These are phyloP conservation scores for Celoporthe dispersa DNA, from an alignment of 2,329 filamentous ascomycete genomes.

Conservation along the genomic window DNA sequence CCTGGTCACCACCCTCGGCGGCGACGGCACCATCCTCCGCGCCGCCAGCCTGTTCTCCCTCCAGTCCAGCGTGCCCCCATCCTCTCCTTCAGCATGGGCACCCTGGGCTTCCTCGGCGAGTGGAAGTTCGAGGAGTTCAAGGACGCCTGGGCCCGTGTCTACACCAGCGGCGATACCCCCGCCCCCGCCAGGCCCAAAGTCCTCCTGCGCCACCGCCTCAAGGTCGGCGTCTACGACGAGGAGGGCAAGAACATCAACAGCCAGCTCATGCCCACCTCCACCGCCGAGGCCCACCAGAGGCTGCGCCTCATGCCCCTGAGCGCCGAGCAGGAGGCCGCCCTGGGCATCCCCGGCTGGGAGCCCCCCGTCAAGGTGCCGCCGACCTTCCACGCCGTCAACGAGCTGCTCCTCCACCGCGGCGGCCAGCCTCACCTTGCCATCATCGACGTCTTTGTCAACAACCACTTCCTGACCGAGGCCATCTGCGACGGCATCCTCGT, in stretches of 20 bases:
- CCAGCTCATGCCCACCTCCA: constrained; percentile 53
- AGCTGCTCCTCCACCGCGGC: constrained; percentile 91
- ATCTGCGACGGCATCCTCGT: constrained; percentile 95
- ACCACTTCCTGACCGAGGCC: constrained; percentile 87
- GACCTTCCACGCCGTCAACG: constrained; percentile 80
- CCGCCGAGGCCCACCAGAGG: constrained; percentile 46
- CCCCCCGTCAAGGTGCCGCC: constrained; percentile 37
- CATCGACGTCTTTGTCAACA: constrained; percentile 88
- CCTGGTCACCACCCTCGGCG: constrained; percentile 85
- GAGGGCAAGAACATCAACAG: constrained; percentile 65
- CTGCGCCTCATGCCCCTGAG: constrained; percentile 36
- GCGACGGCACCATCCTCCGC: constrained; percentile 88
- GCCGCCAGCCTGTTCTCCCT: constrained; percentile 87
- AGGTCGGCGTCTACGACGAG: constrained; percentile 80
- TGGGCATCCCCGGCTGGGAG: constrained; percentile 26
- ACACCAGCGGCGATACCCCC: constrained; percentile 69
- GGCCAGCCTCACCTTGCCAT: constrained; percentile 88
- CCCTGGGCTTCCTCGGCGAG: constrained; percentile 90
- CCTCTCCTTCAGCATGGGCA: constrained; percentile 95
- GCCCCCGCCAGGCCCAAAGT: constrained; percentile 70
- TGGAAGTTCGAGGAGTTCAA: constrained; percentile 97
- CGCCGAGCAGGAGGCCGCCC: constrained; percentile 28
- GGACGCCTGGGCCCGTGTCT: constrained; percentile 87
- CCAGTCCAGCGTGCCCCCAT: constrained; percentile 84
- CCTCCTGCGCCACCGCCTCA: constrained; percentile 82